Conservation (phyloP, 768 basidiomycete species). For the Xerocomellus intermedius region DNA sequence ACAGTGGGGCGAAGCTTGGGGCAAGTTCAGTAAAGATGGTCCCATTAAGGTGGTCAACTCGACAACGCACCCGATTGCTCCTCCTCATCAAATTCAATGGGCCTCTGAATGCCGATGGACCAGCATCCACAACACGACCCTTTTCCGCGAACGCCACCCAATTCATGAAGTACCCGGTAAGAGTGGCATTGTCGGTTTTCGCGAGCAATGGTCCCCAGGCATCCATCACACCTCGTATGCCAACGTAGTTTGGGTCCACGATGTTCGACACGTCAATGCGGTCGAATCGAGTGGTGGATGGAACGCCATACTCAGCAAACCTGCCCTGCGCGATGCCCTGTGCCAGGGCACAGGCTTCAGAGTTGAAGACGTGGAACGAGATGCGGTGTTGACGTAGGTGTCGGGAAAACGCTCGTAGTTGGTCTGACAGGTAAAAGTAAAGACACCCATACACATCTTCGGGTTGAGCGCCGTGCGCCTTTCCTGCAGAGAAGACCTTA, state of each 20-base stretch:
- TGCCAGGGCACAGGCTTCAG: constrained; percentile 43
- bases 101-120: background rate
- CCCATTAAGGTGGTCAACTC: background rate
- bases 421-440: constrained; percentile 43
- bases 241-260: constrained; percentile 42
- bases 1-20: constrained; percentile 7
- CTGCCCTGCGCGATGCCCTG: constrained; percentile 31
- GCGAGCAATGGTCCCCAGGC: constrained; percentile 40
- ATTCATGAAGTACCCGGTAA: constrained; percentile 50
- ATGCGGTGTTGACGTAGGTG: constrained; percentile 36
- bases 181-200: constrained; percentile 28
- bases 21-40: background rate
- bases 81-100: constrained; percentile 13
- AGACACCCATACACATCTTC: constrained; percentile 53
- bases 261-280: constrained; percentile 52
- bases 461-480: constrained; percentile 35
- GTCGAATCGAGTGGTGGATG: constrained; percentile 36
- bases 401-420: constrained; percentile 37
- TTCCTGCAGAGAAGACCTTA: constrained; percentile 39
- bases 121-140: constrained; percentile 8
- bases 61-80: constrained; percentile 15
- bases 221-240: constrained; percentile 32
- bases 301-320: constrained; percentile 18
- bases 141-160: constrained; percentile 30
- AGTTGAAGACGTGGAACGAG: constrained; percentile 33